A percentile compares a stretch with the other conserved stretches of the same genome.
phyloP scores from a whole-genome alignment of 108 stramenopile genomes.

The Mediolabrus comicus region DNA sequence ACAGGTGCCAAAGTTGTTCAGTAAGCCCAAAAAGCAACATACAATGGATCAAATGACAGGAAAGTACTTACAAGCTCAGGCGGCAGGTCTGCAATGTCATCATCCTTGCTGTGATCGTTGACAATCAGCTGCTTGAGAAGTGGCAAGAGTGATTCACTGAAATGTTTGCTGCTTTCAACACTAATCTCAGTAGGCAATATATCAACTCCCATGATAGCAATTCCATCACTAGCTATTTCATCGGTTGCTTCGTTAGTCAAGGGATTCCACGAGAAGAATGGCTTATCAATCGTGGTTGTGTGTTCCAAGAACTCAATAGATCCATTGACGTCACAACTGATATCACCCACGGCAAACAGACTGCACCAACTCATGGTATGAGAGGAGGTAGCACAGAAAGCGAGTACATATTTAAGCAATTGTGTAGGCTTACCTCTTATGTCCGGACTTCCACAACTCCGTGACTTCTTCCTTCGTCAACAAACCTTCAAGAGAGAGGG shows the following conservation, averaged over 20 bases:
- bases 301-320: slow-evolving; percentile 70
- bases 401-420: no score
- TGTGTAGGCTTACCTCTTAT: no score
- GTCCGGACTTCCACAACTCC: no score
- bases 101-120: no score
- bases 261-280: slow-evolving; percentile 72
- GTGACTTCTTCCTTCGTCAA: no score
- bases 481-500: no score
- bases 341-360: slow-evolving; percentile 69
- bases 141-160: slow-evolving; percentile 77
- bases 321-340: slow-evolving; percentile 81
- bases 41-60: no score
- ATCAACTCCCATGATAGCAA: slow-evolving; percentile 73
- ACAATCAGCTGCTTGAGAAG: slow-evolving; percentile 43
- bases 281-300: slow-evolving; percentile 76
- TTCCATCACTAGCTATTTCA: slow-evolving; percentile 49
- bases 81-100: no score
- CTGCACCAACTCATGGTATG: slow-evolving; percentile 9
- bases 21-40: no score
- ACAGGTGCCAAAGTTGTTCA: no score
- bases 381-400: no score
- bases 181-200: slow-evolving; percentile 85
- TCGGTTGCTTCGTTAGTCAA: slow-evolving; percentile 45
- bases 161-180: slow-evolving; percentile 74
- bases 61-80: no score